Evolutionary conservation across 1,139 yeast genomes (phyloP), one percentile per base, ranked within the genome.

Genomic region (Kodamaea arcana): DNA sequence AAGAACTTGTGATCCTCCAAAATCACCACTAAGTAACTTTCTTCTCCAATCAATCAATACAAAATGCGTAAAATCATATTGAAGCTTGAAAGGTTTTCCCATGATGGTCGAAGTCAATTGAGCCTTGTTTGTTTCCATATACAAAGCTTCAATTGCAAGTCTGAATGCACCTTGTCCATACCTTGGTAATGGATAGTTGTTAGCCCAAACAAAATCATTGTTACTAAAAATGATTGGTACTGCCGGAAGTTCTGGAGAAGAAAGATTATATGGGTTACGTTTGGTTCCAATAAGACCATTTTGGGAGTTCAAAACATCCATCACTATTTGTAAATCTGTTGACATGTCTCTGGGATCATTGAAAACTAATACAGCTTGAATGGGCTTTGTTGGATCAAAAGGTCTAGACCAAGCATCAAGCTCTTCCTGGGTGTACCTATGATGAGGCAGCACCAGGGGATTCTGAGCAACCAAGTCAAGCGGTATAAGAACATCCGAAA

Each of bases 121-220:
- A n/a, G 75, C 69, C 31, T 62, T 64, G 32, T 83, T 81, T 30
- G 73, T 55, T 34, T 77, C 77, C 29, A 69, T 59, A 53, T 85
- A 87, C 33, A 90, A 58, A 4, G 77, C 62, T 49, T 83, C 84
- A 4, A 84, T 63, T 31, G 78, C 65, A 37, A 78, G 72, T 39
- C 94, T 69, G 49, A 86, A 82, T 2, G 94, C 94, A 17, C 97
- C 97, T 62, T 88, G 96, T 4, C 97, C 97, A 51, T 86, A 85
- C 39, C 98, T 69, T 12, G 95, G 88, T 40, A 82, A 60, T 9
- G 60, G 59, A 56, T 83, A 90, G 52, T 83, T 90, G 52, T 86
- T 87, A 8, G 96, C 88, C 96, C 97, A 92, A 31, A 85, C 55
- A 52, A 88, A 77, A 58, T 92, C 98, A 50, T 84, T 80, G 57